These are phyloP conservation scores for Stachybotrys chlorohalonatus DNA, from an alignment of 2,329 filamentous ascomycete genomes.

Conservation along the genomic window DNA sequence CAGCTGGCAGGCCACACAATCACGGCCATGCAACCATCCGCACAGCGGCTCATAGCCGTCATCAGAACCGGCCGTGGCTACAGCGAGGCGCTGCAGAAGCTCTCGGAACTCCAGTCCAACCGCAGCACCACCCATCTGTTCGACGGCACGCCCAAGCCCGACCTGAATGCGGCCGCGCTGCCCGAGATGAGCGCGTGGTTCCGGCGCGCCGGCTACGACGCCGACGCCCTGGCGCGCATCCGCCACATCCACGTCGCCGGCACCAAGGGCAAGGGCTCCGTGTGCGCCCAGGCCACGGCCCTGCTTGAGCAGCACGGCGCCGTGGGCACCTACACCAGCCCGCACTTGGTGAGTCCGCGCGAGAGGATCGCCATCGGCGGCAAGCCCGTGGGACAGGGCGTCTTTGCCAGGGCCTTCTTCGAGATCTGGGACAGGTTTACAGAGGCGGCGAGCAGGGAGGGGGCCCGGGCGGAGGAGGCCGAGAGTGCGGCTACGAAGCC, in stretches of 20 bases:
- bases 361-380: slow-evolving; percentile 81
- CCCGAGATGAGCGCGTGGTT: slow-evolving; percentile 79
- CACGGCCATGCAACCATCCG: not conserved
- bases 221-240: slow-evolving; percentile 30
- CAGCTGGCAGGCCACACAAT: no score
- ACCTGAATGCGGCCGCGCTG: slow-evolving; percentile 64
- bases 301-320: slow-evolving; percentile 49
- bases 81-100: slow-evolving; percentile 60
- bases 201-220: slow-evolving; percentile 62
- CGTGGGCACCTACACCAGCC: slow-evolving; percentile 76
- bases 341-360: slow-evolving; percentile 73
- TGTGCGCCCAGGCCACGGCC: slow-evolving; percentile 72
- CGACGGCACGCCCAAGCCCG: slow-evolving; percentile 25
- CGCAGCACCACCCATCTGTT: slow-evolving; percentile 52
- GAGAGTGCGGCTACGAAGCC: slow-evolving; percentile 61
- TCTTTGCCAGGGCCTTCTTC: slow-evolving; percentile 73
- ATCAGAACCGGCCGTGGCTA: slow-evolving; percentile 28
- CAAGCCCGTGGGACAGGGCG: slow-evolving; percentile 53
- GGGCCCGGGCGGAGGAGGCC: slow-evolving; percentile 28
- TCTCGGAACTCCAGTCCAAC: slow-evolving; percentile 75
- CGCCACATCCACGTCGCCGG: slow-evolving; percentile 74
- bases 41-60: slow-evolving; percentile 4
- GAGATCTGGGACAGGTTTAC: slow-evolving; percentile 65
- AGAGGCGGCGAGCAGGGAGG: slow-evolving; percentile 23
- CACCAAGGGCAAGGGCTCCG: slow-evolving; percentile 91